Evolutionary conservation across 352 stramenopile species (phyloP).

Genomic region (Phytophthora quininea): DNA sequence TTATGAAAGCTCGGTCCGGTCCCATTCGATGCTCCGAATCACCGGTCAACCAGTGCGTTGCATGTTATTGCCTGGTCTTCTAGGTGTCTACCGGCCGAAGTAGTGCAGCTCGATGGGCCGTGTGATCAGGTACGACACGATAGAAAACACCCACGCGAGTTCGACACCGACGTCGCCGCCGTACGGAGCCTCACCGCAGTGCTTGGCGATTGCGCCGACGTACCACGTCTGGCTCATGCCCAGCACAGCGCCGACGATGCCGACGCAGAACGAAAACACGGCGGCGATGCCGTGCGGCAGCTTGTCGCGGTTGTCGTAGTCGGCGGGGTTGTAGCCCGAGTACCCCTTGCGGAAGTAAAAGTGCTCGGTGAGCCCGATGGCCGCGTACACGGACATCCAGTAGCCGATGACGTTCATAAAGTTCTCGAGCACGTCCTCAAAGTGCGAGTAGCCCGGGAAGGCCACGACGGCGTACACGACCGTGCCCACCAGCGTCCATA

Average conservation of each 20-base stretch:
- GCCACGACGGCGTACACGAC: constrained; percentile 47
- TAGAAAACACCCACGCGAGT: constrained; percentile 41
- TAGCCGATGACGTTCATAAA: constrained; percentile 66
- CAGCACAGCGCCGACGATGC: constrained; percentile 37
- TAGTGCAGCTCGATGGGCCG: constrained; percentile 51
- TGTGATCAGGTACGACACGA: constrained; percentile 43
- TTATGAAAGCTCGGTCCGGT: constrained; percentile 8
- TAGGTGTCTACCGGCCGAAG: constrained; percentile 33
- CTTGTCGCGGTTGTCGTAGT: constrained; percentile 51
- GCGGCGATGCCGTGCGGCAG: constrained; percentile 45
- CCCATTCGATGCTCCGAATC: constrained; percentile 8
- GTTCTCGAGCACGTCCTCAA: constrained; percentile 50
- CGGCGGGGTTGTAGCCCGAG: constrained; percentile 46
- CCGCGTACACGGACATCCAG: constrained; percentile 49
- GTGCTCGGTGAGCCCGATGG: constrained; percentile 43
- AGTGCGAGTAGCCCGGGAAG: constrained; percentile 46
- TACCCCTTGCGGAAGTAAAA: constrained; percentile 54
- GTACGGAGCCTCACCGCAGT: constrained; percentile 35
- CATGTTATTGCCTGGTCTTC: neutral
- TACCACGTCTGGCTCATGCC: constrained; percentile 64
- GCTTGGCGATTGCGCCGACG: constrained; percentile 40
- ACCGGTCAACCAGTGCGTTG: constrained; percentile 2
- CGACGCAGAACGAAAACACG: constrained; percentile 48
- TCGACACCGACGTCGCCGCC: constrained; percentile 48
- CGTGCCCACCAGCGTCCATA: constrained; percentile 46